Evolutionary conservation across 2,329 filamentous ascomycete genomes (phyloP), one percentile per base, ranked within the genome.

Genomic region (Fusarium heterosporum): DNA sequence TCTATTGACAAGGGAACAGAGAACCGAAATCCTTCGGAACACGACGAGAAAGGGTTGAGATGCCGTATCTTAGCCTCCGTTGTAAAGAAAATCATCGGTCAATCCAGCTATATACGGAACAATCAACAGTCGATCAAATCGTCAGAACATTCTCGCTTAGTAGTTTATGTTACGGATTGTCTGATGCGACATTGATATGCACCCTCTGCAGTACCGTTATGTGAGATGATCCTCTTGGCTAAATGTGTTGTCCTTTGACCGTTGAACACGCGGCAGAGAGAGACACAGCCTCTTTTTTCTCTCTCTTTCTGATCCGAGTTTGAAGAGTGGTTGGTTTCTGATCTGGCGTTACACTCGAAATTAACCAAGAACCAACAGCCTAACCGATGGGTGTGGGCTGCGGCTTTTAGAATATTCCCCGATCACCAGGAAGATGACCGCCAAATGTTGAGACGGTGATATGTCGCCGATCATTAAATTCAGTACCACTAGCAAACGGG

Each of bases 191-290:
- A n/a, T 60, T 61, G 47, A 42, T 41, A 65, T 63, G 60, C 51
- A 61, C 22, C 25, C 38, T 42, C 26, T 57, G 46, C 39, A 28
- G 32, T 43, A 28, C 54, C 34, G 48, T 38, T 64, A 64, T 59
- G 52, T 40, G 30, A 64, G 52, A 64, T 53, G 45, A 54, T 65
- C 64, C 49, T 46, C 48, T 49, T 41, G 36, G 39, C 43, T 28
- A 30, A 48, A n/a, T 48, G 54, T 36, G 47, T 51, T 52, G 54
- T 51, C 61, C 64, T 68, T 64, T 50, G 28, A 38, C 64, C 60
- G 60, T 68, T 65, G 55, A 40, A 65, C 64, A 65, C 60, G 60
- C 56, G 55, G 46, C 40, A 26, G 9, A 49, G 12, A 46, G 40
- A 22, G 34, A 48, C 59, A 60, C 64, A 68, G 50, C 60, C 64